These are phyloP conservation scores for Penicillium pancosmium DNA, from an alignment of 495 filamentous ascomycete species.

Conservation along the genomic window DNA sequence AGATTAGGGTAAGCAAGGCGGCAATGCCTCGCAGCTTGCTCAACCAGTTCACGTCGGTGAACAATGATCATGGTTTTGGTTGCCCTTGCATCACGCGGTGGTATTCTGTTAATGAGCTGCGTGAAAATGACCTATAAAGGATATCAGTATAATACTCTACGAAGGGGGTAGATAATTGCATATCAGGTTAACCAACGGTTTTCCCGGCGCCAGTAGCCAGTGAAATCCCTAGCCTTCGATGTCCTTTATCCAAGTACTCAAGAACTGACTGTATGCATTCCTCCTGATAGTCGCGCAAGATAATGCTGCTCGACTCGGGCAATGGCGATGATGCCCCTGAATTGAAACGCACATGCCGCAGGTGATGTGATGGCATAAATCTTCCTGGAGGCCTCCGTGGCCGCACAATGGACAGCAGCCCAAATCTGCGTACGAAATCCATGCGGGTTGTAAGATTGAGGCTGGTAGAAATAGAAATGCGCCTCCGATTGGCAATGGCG, in stretches of 20 bases:
- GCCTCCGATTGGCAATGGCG: not conserved
- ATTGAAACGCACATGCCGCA: conserved; percentile 27
- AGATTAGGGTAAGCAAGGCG: conserved; percentile 75
- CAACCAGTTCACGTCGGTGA: conserved; percentile 91
- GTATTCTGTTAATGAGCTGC: conserved; percentile 82
- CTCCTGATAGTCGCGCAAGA: conserved; percentile 77
- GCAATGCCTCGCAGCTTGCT: conserved; percentile 90
- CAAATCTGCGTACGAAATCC: conserved; percentile 38
- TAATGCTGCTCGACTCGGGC: conserved; percentile 42
- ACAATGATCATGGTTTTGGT: conserved; percentile 88
- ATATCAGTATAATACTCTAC: conserved; percentile 8
- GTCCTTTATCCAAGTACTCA: conserved; percentile 66
- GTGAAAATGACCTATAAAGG: conserved; percentile 83
- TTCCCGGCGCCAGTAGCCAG: conserved; percentile 93
- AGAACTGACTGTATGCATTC: conserved; percentile 90
- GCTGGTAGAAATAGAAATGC: not conserved
- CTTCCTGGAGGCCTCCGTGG: conserved; percentile 14
- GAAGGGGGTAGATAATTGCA: not conserved
- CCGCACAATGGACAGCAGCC: conserved; percentile 24
- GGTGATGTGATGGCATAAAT: not conserved
- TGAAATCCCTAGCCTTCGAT: conserved; percentile 83
- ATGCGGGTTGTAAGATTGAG: conserved; percentile 16
- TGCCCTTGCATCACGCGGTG: conserved; percentile 55
- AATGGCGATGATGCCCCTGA: conserved; percentile 27
- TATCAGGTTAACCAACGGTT: conserved; percentile 58